Evolutionary conservation across 202 grass and related monocot genomes (phyloP).

Genomic region (Miscanthus sacchariflorus): DNA sequence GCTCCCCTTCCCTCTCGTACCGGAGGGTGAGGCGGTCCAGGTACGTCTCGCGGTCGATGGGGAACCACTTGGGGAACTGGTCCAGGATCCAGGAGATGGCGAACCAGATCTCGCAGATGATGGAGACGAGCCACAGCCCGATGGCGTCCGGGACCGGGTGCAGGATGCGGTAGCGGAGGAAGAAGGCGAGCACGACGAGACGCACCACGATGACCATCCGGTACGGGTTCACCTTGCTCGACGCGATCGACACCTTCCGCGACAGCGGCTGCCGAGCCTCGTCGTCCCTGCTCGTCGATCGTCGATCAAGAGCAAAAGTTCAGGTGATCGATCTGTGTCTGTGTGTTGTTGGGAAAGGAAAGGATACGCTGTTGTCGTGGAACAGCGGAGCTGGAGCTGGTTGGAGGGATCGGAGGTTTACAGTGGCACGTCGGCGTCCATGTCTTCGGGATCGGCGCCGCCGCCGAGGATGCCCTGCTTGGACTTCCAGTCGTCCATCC

Average conservation of each 20-base stretch:
- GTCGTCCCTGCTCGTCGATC: conserved; percentile 61
- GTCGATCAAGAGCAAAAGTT: neutral
- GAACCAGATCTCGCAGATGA: conserved; percentile 99
- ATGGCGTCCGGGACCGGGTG: conserved; percentile 90
- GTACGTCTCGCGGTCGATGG: conserved; percentile 97
- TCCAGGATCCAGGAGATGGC: conserved; percentile 98
- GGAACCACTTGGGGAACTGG: conserved; percentile 99
- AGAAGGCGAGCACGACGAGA: conserved; percentile 86
- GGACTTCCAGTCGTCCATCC: conserved; percentile 99
- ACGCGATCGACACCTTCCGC: conserved; percentile 93
- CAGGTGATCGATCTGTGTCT: neutral
- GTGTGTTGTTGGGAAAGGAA: too few relatives aligned
- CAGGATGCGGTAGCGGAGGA: conserved; percentile 92
- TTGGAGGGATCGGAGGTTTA: conserved; percentile 37
- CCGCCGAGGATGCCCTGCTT: conserved; percentile 74
- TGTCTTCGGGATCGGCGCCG: conserved; percentile 70
- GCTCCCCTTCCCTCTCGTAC: conserved; percentile 94
- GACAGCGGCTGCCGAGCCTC: conserved; percentile 96
- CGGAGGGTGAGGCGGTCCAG: conserved; percentile 90
- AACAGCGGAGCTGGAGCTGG: too few relatives aligned
- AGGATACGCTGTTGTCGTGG: too few relatives aligned
- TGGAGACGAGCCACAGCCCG: conserved; percentile 90
- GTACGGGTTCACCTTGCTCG: conserved; percentile 98
- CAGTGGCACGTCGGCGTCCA: conserved; percentile 86
- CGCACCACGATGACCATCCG: conserved; percentile 96